Evolutionary conservation across 116 monocot genomes (phyloP).

Genomic region (Dioscorea cayenensis): DNA sequence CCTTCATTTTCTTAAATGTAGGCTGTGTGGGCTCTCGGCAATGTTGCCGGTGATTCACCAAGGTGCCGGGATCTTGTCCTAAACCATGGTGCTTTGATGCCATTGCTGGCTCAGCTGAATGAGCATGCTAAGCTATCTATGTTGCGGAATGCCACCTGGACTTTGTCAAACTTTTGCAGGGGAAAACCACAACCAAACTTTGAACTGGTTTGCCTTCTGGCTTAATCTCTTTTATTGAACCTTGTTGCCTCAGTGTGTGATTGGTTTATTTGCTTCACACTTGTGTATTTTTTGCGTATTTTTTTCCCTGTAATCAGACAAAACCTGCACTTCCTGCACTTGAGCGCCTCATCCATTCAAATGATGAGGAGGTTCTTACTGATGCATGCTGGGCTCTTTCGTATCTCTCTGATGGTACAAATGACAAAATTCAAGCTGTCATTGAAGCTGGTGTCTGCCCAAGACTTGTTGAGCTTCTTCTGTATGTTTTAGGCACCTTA

Average conservation of each 20-base stretch:
- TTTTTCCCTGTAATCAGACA: background rate
- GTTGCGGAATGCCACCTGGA: slow-evolving; percentile 15
- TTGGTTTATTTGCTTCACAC: background rate
- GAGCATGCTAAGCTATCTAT: slow-evolving; percentile 9
- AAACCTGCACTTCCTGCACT: slow-evolving; percentile 9
- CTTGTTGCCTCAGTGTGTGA: too few species aligned
- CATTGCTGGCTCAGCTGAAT: slow-evolving; percentile 9
- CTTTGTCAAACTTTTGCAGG: slow-evolving; percentile 8
- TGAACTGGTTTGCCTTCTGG: slow-evolving; percentile 3
- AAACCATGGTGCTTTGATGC: slow-evolving; percentile 4
- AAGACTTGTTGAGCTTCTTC: slow-evolving; percentile 11
- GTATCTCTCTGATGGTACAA: slow-evolving; percentile 18
- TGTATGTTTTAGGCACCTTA: background rate
- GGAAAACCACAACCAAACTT: slow-evolving; percentile 10
- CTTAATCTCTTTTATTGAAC: background rate
- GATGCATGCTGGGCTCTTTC: slow-evolving; percentile 27
- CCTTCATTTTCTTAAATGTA: background rate
- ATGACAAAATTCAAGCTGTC: slow-evolving; percentile 19
- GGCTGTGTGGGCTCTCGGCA: slow-evolving; percentile 16
- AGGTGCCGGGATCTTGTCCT: slow-evolving; percentile 12
- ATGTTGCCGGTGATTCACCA: slow-evolving; percentile 16
- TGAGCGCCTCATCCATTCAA: slow-evolving; percentile 7
- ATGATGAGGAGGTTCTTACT: slow-evolving; percentile 15
- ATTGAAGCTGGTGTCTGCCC: slow-evolving; percentile 17
- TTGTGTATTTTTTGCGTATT: background rate